Evolutionary conservation across 2,329 filamentous ascomycete genomes (phyloP).

Genomic region (Hypoxylon sp.): DNA sequence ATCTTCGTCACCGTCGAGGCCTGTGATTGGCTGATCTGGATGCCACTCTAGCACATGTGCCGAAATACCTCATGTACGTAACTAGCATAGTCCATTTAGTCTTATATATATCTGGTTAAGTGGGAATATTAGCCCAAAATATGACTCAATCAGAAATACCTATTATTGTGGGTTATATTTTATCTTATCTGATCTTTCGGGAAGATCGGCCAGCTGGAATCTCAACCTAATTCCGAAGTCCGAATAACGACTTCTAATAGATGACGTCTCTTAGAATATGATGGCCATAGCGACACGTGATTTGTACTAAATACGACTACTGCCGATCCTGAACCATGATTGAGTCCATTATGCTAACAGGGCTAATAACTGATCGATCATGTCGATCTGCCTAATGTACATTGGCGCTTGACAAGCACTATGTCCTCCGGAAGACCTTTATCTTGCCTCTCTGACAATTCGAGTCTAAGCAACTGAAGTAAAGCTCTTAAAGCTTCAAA

Average conservation of each 20-base stretch:
- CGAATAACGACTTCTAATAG: background rate
- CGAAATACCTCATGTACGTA: conserved; percentile 24
- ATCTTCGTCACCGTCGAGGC: conserved; percentile 31
- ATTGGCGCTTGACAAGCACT: too few species aligned
- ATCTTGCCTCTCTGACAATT: too few species aligned
- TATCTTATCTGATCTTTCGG: conserved; percentile 27
- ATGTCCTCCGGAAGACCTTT: too few species aligned
- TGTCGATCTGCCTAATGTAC: too few species aligned
- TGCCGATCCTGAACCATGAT: too few species aligned
- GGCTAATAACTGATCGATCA: too few species aligned
- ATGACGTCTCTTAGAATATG: background rate
- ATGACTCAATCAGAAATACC: conserved; percentile 4
- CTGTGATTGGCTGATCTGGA: conserved; percentile 40
- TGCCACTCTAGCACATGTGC: conserved; percentile 19
- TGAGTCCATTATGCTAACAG: too few species aligned
- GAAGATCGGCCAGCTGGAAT: conserved; percentile 6
- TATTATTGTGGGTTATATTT: background rate
- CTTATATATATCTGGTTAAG: conserved; percentile 5
- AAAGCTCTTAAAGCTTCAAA: too few species aligned
- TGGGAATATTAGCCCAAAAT: background rate
- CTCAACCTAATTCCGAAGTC: background rate
- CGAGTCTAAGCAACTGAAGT: too few species aligned
- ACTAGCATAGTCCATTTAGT: conserved; percentile 1
- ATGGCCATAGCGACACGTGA: background rate
- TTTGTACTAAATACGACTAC: too few species aligned